These are phyloP conservation scores for Mycena venus DNA, from an alignment of 768 basidiomycete genomes.

Conservation along the genomic window DNA sequence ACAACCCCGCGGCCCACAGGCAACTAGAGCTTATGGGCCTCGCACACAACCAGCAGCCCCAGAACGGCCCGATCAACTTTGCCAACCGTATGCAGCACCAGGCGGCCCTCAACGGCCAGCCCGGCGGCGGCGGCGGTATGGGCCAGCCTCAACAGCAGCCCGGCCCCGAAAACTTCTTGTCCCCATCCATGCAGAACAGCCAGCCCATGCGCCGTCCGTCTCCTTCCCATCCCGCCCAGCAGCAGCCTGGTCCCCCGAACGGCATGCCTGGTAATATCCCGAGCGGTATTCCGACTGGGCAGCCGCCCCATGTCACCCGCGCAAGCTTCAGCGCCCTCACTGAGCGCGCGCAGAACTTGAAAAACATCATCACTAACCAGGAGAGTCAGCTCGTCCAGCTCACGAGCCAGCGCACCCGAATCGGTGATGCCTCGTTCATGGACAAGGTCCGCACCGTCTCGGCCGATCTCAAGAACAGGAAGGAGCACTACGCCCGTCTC, in stretches of 20 bases:
- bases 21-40: conserved; percentile 63
- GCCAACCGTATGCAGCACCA: conserved; percentile 45
- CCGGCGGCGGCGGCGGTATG: conserved; percentile 37
- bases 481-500: conserved; percentile 56
- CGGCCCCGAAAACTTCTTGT: conserved; percentile 59
- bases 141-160: conserved; percentile 54
- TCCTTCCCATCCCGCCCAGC: conserved; percentile 52
- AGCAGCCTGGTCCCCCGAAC: not conserved
- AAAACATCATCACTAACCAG: conserved; percentile 32
- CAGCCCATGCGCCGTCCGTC: conserved; percentile 65
- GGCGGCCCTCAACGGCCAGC: conserved; percentile 44
- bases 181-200: conserved; percentile 56
- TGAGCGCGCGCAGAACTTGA: conserved; percentile 40
- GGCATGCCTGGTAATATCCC: not conserved
- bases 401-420: conserved; percentile 35
- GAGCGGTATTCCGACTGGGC: conserved; percentile 19
- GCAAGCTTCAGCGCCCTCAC: conserved; percentile 28
- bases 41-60: conserved; percentile 62
- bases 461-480: conserved; percentile 48
- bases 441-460: conserved; percentile 39
- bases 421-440: conserved; percentile 37
- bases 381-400: conserved; percentile 37
- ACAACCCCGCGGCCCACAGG: conserved; percentile 47
- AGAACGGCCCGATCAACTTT: conserved; percentile 55
- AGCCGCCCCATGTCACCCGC: conserved; percentile 35